phyloP scores from a whole-genome alignment of 257 asterid genomes.

The Solanum virginianum region DNA sequence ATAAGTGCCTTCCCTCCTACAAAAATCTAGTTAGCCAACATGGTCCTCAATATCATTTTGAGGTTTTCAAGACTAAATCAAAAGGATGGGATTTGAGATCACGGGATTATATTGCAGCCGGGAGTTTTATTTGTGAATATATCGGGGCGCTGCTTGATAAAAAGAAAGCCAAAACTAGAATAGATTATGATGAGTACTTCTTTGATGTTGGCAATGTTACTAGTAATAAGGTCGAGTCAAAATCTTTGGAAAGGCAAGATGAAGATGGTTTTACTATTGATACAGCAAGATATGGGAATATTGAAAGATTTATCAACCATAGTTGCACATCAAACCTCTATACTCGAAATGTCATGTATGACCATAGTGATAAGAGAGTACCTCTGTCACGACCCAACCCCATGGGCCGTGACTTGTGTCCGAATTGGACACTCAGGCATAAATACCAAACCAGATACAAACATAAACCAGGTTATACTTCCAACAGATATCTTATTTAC shows the following conservation, averaged over 20 bases:
- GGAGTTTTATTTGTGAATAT: conserved; percentile 45
- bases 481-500: too few relatives aligned
- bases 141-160: conserved; percentile 18
- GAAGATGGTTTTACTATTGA: conserved; percentile 11
- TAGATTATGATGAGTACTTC: not conserved
- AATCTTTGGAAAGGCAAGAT: not conserved
- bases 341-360: too few relatives aligned
- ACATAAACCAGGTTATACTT: too few relatives aligned
- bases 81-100: conserved; percentile 49
- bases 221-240: not conserved
- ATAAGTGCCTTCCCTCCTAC: too few relatives aligned
- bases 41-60: conserved; percentile 21
- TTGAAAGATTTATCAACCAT: conserved; percentile 37
- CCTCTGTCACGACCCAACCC: too few relatives aligned
- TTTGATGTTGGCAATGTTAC: not conserved
- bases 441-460: too few relatives aligned
- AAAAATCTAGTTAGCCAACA: too few relatives aligned
- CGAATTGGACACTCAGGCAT: too few relatives aligned
- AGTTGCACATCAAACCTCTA: too few relatives aligned
- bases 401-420: too few relatives aligned
- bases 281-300: conserved; percentile 25
- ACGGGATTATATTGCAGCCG: conserved; percentile 8
- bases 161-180: conserved; percentile 7
- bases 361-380: too few relatives aligned
- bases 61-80: conserved; percentile 23